A percentile compares a stretch with the other conserved stretches of the same genome.
Evolutionary conservation across 2,329 filamentous ascomycete species (phyloP).

Genomic region (Arthrocladium fulminans): DNA sequence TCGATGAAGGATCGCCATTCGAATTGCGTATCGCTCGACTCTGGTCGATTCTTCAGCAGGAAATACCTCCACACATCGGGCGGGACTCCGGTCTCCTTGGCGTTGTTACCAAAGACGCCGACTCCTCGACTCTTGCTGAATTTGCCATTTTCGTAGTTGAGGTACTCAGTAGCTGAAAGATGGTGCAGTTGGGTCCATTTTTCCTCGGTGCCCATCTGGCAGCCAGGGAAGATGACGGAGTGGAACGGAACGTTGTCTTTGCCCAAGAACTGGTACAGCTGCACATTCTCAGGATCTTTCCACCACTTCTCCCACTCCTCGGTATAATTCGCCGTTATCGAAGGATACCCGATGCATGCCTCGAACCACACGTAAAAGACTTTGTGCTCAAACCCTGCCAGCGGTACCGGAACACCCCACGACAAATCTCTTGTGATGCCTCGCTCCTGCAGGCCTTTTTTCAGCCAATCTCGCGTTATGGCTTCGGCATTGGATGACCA

Average conservation of each 20-base stretch:
- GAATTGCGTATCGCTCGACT: constrained; percentile 80
- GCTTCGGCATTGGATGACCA: constrained; percentile 38
- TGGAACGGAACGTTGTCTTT: constrained; percentile 87
- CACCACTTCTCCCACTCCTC: constrained; percentile 90
- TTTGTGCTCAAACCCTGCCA: constrained; percentile 59
- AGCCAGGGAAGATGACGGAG: constrained; percentile 82
- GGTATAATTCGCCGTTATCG: constrained; percentile 85
- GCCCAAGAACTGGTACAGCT: constrained; percentile 91
- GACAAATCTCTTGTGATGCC: constrained; percentile 88
- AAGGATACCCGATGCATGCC: constrained; percentile 89
- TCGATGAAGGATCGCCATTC: constrained; percentile 78
- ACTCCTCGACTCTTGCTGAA: constrained; percentile 87
- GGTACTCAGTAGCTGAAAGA: constrained; percentile 79
- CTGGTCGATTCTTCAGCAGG: constrained; percentile 73
- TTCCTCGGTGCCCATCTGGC: constrained; percentile 72
- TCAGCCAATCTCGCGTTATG: constrained; percentile 40
- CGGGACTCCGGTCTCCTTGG: constrained; percentile 73
- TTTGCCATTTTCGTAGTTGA: constrained; percentile 82
- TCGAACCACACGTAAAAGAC: constrained; percentile 94
- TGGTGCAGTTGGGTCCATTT: constrained; percentile 86
- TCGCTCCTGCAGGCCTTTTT: constrained; percentile 74
- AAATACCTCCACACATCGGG: constrained; percentile 92
- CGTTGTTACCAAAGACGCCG: constrained; percentile 85
- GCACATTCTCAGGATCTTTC: constrained; percentile 78
- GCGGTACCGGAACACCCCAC: constrained; percentile 64